Evolutionary conservation across 2,329 filamentous ascomycete species (phyloP), one percentile per base, ranked within the genome.

Genomic region (Aspergillus sp.): DNA sequence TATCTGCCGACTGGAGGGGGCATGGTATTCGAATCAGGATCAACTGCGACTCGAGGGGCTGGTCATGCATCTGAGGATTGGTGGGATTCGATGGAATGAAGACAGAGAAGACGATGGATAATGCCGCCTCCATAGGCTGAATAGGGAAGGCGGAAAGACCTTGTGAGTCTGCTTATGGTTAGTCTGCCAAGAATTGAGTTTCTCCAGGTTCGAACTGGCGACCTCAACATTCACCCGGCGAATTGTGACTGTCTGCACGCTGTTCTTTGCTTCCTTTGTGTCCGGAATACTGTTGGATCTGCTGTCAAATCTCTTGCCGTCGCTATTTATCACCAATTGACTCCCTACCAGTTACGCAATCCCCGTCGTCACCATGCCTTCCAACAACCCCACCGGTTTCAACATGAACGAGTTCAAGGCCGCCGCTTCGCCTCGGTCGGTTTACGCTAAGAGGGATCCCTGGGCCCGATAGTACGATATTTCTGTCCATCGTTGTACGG

Each of bases 341-440:
- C 53, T 15, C 34, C 20, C 17, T 22, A 41, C 30, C 64, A 45
- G 32, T 22, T n/a, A 49, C 56, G 57, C 62, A 56, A 38, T 59
- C 74, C 62, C 68, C 32, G 20, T 34, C 57, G 61, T 61, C 64
- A 76, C 66, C 69, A 84, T 85, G 82, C 76, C 81, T 66, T 72
- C 77, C 59, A 70, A 71, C 80, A 82, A 91, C 83, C 85, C 96
- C 77, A 97, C 93, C 69, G 93, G 93, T 79, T 98, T 98, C 83
- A 89, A 95, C 80, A 83, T 91, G 70, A 86, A 85, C 74, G 89
- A 90, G 77, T 88, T 93, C 77, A 89, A 86, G 73, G 85, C 85
- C 62, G 83, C 92, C 45, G 81, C 90, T 66, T 85, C 85, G 63
- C 83, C 78, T 65, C 79, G 80, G 60, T 82, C 81, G 63, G 62